Evolutionary conservation across 257 asterid species (phyloP).

Genomic region (Verbascum thapsus): DNA sequence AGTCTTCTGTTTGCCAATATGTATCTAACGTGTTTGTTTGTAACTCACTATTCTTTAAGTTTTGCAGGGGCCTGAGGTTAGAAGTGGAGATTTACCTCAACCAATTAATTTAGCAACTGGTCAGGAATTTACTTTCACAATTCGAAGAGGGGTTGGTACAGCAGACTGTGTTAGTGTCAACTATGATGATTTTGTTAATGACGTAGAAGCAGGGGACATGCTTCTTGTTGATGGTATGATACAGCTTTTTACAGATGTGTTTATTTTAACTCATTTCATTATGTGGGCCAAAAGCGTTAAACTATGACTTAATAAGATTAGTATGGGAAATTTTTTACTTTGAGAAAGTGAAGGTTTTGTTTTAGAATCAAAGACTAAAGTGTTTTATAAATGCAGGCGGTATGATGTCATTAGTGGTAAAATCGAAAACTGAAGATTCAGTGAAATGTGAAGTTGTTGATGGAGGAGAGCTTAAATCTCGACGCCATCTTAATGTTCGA

Average conservation of each 20-base stretch:
- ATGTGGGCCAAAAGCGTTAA: not conserved
- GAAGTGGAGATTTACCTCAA: slow-evolving; percentile 99
- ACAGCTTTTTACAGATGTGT: not conserved
- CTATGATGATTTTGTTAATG: slow-evolving; percentile 97
- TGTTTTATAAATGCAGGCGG: slow-evolving; percentile 63
- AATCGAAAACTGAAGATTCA: slow-evolving; percentile 73
- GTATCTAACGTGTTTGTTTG: slow-evolving; percentile 11
- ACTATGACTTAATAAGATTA: too few species aligned
- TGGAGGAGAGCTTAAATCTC: slow-evolving; percentile 97
- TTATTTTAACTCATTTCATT: not conserved
- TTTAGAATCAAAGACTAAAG: not conserved
- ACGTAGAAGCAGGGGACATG: slow-evolving; percentile 93
- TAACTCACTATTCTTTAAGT: slow-evolving; percentile 13
- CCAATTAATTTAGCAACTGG: slow-evolving; percentile 74
- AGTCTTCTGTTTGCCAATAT: not conserved
- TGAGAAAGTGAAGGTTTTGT: not conserved
- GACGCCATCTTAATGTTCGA: slow-evolving; percentile 92
- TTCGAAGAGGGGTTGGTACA: slow-evolving; percentile 93
- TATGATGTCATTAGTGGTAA: slow-evolving; percentile 88
- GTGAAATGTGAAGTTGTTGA: slow-evolving; percentile 95
- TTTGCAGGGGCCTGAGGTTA: slow-evolving; percentile 98
- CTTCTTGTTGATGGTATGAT: slow-evolving; percentile 92
- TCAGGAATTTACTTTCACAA: slow-evolving; percentile 95
- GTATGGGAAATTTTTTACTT: too few species aligned
- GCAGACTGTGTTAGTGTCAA: slow-evolving; percentile 91